Base-by-base conservation (phyloP, 2,329 filamentous ascomycete species). In the Fusarium austroafricanum region DNA sequence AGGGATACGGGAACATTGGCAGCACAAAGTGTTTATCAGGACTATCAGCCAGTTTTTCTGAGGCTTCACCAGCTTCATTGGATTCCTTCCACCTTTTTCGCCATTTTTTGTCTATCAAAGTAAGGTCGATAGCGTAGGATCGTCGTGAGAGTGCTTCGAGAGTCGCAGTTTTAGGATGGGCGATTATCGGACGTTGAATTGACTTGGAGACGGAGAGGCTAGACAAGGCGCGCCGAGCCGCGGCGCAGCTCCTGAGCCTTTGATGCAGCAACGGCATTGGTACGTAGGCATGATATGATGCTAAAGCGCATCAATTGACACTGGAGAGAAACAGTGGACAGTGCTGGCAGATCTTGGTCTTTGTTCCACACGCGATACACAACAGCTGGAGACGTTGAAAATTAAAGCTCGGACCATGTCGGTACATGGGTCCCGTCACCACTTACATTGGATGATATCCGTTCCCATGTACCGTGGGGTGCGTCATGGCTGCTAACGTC, bases 1-100 rank as follows among this genome's bases (percentile, higher is more conserved):
- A 97, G 2, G 94, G 94, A 77, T 97, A 97, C 0, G 94, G 94
- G 75, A 97, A 97, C 94, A 97, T 97, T 68, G 94, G 90, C 54
- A 97, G 83, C 65, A 97, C 88, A 77, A 95, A 97, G 78, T 83
- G 84, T 58, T 79, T 79, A 40, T 79, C 71, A 35, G 78, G 66
- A 55, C 61, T 45, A 31, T 67, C 71, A 63, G 47, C 39, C 20
- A 70, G 52, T 47, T 58, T 62, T 14, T 51, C 67, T 33, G 67
- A 14, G 26, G 62, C 42, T 5, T 67, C 53, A 3, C 33, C 40
- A 20, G 38, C 8, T 14, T 37, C 44, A 11, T 46, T 51, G 15
- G 51, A 29, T 35, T 73, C 63, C 11, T 72, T 69, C 84, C 85
- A 87, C 66, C 72, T 76, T 40, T 78, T 74, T 5, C 82, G 83